Conservation (phyloP, 805 yeast species). For the Candida vartiovaarae region DNA sequence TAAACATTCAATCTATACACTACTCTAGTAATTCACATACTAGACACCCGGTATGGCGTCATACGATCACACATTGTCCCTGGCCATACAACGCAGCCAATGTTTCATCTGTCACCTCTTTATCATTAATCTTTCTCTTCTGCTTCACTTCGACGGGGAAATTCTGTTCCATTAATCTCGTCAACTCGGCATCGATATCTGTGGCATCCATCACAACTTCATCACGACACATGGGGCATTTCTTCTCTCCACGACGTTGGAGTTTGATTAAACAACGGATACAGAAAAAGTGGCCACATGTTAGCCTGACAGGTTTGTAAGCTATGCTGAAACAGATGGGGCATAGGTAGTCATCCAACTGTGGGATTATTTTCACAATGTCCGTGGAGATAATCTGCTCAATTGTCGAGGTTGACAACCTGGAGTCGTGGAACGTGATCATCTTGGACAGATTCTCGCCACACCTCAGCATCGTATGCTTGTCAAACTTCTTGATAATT, state of each 20-base stretch:
- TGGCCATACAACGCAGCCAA: conserved; percentile 19
- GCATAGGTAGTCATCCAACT: conserved; percentile 68
- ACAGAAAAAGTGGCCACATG: conserved; percentile 65
- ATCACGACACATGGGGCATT: conserved; percentile 61
- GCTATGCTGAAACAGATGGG: conserved; percentile 68
- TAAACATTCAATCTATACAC: no score
- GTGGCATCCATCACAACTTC: conserved; percentile 52
- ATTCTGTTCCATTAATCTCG: conserved; percentile 46
- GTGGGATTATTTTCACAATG: conserved; percentile 56
- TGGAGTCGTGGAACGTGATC: conserved; percentile 20
- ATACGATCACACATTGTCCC: conserved; percentile 12
- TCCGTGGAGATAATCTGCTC: conserved; percentile 43
- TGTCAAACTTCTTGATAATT: conserved; percentile 70
- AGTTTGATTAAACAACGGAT: conserved; percentile 64
- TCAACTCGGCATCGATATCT: conserved; percentile 47
- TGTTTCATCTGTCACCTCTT: conserved; percentile 38
- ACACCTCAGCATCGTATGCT: conserved; percentile 53
- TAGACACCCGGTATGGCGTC: background rate
- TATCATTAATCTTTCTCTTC: conserved; percentile 49
- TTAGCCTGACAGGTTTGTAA: conserved; percentile 59
- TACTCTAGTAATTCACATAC: background rate
- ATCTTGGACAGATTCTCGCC: conserved; percentile 39
- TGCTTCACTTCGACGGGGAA: conserved; percentile 64
- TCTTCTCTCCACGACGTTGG: conserved; percentile 48
- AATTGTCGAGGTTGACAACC: conserved; percentile 20